Base-by-base conservation (phyloP, 345 rosid genomes). In the Microcos paniculata region DNA sequence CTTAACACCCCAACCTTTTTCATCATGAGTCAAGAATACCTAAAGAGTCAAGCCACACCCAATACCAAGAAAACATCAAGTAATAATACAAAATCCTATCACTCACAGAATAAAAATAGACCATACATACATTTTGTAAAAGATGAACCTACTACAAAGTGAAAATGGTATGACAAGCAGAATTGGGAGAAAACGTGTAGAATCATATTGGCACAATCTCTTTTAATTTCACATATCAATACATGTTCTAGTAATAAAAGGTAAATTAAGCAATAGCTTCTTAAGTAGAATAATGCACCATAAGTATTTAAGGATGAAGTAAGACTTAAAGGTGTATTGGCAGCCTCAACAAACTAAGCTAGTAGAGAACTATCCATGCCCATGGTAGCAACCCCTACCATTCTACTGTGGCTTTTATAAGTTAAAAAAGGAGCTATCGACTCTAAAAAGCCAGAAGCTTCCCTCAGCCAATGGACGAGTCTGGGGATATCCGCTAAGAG, bases 1-100 rank as follows among this genome's bases (percentile, higher is more conserved):
- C 79, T 89, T 85, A 46, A 96, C 79, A 76, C 99, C 99, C 98
- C 98, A 96, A 56, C 94, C 96, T 82, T 91, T 95, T 57, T 82
- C 90, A 76, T 83, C 94, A 33, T 73, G 72, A 16, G 96, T 91
- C 81, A 85, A 84, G 80, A 91, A 95, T 71, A 95, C 97, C 99
- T 93, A 75, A 74, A 49, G 26, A 18, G 30, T 65, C 80, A 71
- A 84, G 76, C 61, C 58, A 56, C 31, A n/a, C 19, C 38, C 38
- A 3, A 77, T 59, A 15, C 3, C 0, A 59, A 28, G 9, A 53
- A 18, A 51, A 12, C 46, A 46, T 31, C 2, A 42, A 42, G 10
- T 0, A 8, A 42, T 42, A 42, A 42, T 59, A 30, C 64, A 59
- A n/a, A 59, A 59, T 59, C 64, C 40, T 24, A 59, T 14, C 28